A percentile compares a stretch with the other conserved stretches of the same genome.
Conservation (phyloP, 108 stramenopile species). For the Cyclotella choctawhatcheeana region DNA sequence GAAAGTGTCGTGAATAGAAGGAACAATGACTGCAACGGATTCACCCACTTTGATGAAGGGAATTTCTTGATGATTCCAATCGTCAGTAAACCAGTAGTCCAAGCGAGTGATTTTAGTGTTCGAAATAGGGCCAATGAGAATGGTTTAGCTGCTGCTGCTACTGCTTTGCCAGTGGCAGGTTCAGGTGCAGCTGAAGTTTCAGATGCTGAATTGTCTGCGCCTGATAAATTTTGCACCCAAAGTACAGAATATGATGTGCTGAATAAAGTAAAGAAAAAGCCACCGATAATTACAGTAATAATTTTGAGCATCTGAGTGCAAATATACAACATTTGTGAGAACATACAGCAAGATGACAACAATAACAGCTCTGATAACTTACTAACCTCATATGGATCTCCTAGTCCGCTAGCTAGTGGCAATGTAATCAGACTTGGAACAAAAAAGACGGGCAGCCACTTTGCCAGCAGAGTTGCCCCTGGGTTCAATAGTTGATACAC, state of each 20-base stretch:
- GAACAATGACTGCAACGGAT: conserved; percentile 50
- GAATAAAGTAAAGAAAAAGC: conserved; percentile 49
- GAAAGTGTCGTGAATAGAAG: conserved; percentile 47
- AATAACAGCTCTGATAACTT: too few relatives aligned
- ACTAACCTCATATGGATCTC: conserved; percentile 66
- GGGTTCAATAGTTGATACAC: conserved; percentile 53
- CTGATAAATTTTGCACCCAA: conserved; percentile 32
- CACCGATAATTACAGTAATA: conserved; percentile 43
- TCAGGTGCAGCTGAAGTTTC: conserved; percentile 8
- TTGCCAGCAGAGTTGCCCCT: conserved; percentile 71
- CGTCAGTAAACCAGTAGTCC: conserved; percentile 53
- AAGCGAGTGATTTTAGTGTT: conserved; percentile 35
- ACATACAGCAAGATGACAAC: too few relatives aligned
- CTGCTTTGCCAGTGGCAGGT: conserved; percentile 8
- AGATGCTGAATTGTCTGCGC: conserved; percentile 8
- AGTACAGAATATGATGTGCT: conserved; percentile 47
- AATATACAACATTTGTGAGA: too few relatives aligned
- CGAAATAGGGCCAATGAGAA: conserved; percentile 45
- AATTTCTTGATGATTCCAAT: conserved; percentile 38
- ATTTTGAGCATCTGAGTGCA: too few relatives aligned
- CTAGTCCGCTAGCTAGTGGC: conserved; percentile 78
- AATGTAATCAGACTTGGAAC: conserved; percentile 87
- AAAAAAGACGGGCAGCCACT: conserved; percentile 88
- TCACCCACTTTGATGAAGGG: conserved; percentile 29
- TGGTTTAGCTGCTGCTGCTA: conserved; percentile 47